Base-by-base conservation (phyloP, 148 eudicot genomes). In the Chenopodium suecicum region DNA sequence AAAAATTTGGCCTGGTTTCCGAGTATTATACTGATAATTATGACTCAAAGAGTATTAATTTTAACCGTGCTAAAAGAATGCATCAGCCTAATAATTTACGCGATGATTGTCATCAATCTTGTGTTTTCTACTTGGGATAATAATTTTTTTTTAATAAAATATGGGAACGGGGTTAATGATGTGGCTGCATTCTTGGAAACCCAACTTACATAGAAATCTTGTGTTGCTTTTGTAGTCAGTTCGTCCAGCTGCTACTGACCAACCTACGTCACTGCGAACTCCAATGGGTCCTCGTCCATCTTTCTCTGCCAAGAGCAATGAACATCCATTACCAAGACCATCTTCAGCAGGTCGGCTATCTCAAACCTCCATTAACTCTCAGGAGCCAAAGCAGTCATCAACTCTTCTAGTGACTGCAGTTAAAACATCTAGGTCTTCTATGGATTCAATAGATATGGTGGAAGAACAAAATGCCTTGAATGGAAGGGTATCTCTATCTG, bases 221-320 rank as follows among this genome's bases (percentile, higher is more conserved):
- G 27, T 70, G 34, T 47, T 79, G 78, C 73, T 83, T 68, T 79
- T 68, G 75, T 86, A 94, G 98, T 66, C 89, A 83, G 89, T 83
- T 83, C 93, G 90, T 78, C 80, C 84, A 75, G 67, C 88, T 64
- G 60, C 78, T 34, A 31, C 74, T 17, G 93, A 90, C 20, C 90
- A 89, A 80, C 87, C 83, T 81, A 44, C 83, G 74, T 60, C 90
- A 41, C 10, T 80, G 37, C 87, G 87, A 17, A 67, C 85, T 74
- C 50, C 87, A 82, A 71, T 78, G 63, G 84, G 79, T 81, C 79
- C 85, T 62, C 90, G 85, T 25, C 77, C 87, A 82, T 87, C 90
- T 71, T 73, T 75, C 62, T 66, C 85, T 63, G 70, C 52, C 25
- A 89, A 73, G 83, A 79, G 81, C 64, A 82, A 46, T 46, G 94